Evolutionary conservation across 805 yeast species (phyloP).

Genomic region (Kluyveromyces wickerhamii): DNA sequence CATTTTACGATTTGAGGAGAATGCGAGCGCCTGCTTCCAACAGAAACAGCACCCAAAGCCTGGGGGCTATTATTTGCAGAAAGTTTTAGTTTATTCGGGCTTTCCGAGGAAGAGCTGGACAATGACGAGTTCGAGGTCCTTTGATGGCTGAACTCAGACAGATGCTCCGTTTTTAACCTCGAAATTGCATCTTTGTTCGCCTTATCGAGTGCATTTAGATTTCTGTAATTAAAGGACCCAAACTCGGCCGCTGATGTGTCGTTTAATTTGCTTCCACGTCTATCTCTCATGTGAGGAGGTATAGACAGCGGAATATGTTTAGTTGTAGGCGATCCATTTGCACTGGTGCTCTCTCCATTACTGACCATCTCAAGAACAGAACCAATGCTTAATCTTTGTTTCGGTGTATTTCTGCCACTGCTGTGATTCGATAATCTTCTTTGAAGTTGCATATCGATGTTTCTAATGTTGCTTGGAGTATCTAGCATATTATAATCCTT

Average conservation of each 20-base stretch:
- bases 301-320: constrained; percentile 39
- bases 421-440: constrained; percentile 9
- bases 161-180: constrained; percentile 74
- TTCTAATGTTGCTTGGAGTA: not conserved
- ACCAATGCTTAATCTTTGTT: constrained; percentile 22
- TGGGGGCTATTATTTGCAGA: not conserved
- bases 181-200: constrained; percentile 91
- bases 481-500: constrained; percentile 3
- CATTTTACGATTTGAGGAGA: constrained; percentile 15
- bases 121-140: constrained; percentile 29
- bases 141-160: constrained; percentile 31
- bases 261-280: constrained; percentile 64
- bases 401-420: constrained; percentile 14
- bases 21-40: constrained; percentile 15
- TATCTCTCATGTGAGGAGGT: constrained; percentile 54
- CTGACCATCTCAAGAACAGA: constrained; percentile 24
- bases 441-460: constrained; percentile 1
- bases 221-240: constrained; percentile 88
- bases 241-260: constrained; percentile 61
- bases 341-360: constrained; percentile 20
- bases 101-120: constrained; percentile 32
- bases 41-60: not conserved
- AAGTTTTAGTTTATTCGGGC: constrained; percentile 10
- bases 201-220: constrained; percentile 80
- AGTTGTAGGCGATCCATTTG: constrained; percentile 29